Base-by-base conservation (phyloP, 2,329 filamentous ascomycete species). In the Trichoderma sp. region DNA sequence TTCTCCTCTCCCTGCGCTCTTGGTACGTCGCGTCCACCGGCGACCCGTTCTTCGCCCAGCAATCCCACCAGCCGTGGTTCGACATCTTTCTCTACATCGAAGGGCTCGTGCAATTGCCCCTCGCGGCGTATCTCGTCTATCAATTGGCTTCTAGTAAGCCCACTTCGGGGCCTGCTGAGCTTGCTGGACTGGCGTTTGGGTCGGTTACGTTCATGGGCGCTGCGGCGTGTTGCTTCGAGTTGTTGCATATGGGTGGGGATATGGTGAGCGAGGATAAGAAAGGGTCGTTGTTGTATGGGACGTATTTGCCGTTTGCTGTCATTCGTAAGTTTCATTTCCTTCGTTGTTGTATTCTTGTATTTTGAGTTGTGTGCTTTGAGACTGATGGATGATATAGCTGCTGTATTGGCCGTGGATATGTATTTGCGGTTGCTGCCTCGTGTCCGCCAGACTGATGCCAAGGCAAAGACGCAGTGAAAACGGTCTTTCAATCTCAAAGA, bases 401-500 rank as follows among this genome's bases (percentile, higher is more conserved):
- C 82, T 0, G 14, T 88, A 1, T 81, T 89, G 78, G 85, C 83
- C 11, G 74, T 83, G 26, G 88, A 90, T 74, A 89, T 90, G 88
- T 87, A 84, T 64, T 64, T 77, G 43, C 82, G 88, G n/a, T 79
- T 90, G 1, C 76, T 87, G 9, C 79, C 75, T 7, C 84, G 87
- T 9, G 78, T 86, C 15, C 78, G 81, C 43, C 74, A 72, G 6
- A 74, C 71, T 0, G 76, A 79, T 5, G 72, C 56, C 39, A 81
- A 77, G 71, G 82, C 84, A 75, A 88, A 88, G 79, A 78, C 70
- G 21, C 72, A 51, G 62, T 73, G 28, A 71, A 26, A 51, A 21
- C n/a, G 4, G 8, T 62, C n/a, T 15, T 61, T 24, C 24, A 24
- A 24, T n/a, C n/a, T n/a, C n/a, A n/a, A n/a, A n/a, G n/a, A n/a